phyloP scores from a whole-genome alignment of 768 basidiomycete species.

The Coprinopsis sp. region DNA sequence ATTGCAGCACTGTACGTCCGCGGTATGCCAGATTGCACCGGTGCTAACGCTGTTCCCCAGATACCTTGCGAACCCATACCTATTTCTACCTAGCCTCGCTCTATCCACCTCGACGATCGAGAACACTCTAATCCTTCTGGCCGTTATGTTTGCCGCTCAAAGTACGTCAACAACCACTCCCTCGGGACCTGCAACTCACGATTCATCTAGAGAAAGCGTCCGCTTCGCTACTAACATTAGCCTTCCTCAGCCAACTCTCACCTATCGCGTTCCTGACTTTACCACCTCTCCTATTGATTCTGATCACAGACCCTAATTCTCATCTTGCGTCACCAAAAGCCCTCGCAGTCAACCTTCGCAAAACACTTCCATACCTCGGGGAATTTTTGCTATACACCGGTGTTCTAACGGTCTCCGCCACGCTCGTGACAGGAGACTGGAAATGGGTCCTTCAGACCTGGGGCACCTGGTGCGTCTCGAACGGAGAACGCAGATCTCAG shows the following conservation, averaged over 20 bases:
- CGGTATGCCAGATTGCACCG: neutral
- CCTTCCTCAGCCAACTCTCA: conserved; percentile 75
- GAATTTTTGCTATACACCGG: conserved; percentile 51
- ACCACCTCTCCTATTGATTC: conserved; percentile 60
- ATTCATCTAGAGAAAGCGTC: conserved; percentile 49
- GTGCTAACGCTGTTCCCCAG: conserved; percentile 34
- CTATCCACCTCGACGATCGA: conserved; percentile 81
- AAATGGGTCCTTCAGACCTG: conserved; percentile 76
- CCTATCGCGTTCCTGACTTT: conserved; percentile 71
- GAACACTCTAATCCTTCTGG: conserved; percentile 62
- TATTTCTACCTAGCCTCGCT: conserved; percentile 73
- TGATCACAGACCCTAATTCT: conserved; percentile 58
- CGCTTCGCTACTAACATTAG: conserved; percentile 58
- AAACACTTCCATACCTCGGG: conserved; percentile 31
- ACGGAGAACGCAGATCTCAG: too few species aligned
- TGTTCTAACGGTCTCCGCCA: conserved; percentile 46
- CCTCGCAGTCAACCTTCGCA: conserved; percentile 26
- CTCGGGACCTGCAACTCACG: neutral
- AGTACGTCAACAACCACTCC: conserved; percentile 32
- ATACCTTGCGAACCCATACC: conserved; percentile 87
- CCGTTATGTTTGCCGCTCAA: conserved; percentile 66
- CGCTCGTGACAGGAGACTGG: conserved; percentile 55
- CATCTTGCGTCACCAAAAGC: conserved; percentile 58
- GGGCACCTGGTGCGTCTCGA: conserved; percentile 67
- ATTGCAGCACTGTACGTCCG: conserved; percentile 63